phyloP scores from a whole-genome alignment of 202 grass and related monocot genomes.

The Dendrocalamus latiflorus region DNA sequence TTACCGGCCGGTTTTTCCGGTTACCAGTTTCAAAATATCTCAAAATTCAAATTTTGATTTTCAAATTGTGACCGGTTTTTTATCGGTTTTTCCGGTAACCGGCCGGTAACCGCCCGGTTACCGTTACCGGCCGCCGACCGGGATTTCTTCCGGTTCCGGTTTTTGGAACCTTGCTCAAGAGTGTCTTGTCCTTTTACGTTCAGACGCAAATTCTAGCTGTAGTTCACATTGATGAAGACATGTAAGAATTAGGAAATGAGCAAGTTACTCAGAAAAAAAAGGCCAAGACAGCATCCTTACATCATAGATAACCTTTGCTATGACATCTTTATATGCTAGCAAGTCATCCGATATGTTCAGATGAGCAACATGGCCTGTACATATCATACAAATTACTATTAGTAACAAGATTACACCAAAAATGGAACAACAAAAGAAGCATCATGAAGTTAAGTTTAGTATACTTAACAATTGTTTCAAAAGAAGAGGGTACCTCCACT shows the following conservation, averaged over 20 bases:
- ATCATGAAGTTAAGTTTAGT: constrained; percentile 21
- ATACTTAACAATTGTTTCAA: constrained; percentile 97
- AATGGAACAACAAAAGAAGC: background rate
- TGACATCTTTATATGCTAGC: constrained; percentile 74
- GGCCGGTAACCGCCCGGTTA: too few species aligned
- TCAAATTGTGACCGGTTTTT: too few species aligned
- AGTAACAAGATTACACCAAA: constrained; percentile 7
- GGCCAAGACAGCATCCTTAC: constrained; percentile 41
- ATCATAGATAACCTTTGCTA: constrained; percentile 95
- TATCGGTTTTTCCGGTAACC: too few species aligned
- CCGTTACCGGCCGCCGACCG: too few species aligned
- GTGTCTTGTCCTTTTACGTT: background rate
- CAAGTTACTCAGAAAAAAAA: constrained; percentile 1
- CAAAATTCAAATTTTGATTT: too few species aligned
- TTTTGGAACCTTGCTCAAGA: background rate
- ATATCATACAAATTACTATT: constrained; percentile 34
- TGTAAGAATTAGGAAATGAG: background rate
- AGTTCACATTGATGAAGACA: background rate
- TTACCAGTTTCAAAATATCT: too few species aligned
- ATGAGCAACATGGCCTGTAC: constrained; percentile 95
- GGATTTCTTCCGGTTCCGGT: too few species aligned
- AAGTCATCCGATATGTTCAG: constrained; percentile 85
- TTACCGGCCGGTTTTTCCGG: too few species aligned
- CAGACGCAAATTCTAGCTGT: background rate
- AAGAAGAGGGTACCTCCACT: constrained; percentile 89